Percentiles rank a stretch among this genome's conserved stretches.
phyloP scores from a whole-genome alignment of 352 stramenopile genomes.

The Bremia lactucae region DNA sequence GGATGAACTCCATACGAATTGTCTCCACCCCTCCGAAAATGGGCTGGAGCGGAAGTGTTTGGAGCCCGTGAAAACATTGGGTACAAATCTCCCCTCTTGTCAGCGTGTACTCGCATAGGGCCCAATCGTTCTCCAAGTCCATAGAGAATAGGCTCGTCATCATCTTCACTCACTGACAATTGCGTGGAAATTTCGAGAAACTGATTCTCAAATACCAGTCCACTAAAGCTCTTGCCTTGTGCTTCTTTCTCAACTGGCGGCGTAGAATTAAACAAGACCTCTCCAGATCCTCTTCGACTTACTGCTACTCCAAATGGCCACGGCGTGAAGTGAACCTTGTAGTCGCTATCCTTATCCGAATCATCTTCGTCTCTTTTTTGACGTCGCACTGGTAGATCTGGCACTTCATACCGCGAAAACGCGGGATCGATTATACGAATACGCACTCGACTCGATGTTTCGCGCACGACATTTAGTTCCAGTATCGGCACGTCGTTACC shows the following conservation, averaged over 20 bases:
- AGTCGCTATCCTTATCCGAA: constrained; percentile 10
- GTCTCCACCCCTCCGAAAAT: constrained; percentile 32
- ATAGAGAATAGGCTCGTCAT: constrained; percentile 40
- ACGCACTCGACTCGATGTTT: constrained; percentile 35
- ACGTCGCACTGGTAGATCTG: constrained; percentile 17
- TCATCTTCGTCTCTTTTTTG: not conserved
- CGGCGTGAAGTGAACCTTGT: constrained; percentile 49
- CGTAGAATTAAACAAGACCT: constrained; percentile 83
- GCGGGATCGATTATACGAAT: constrained; percentile 77
- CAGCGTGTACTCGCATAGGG: constrained; percentile 23
- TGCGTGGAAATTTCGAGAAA: constrained; percentile 80
- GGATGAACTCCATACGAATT: constrained; percentile 79
- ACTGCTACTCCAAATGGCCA: constrained; percentile 66
- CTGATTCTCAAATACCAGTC: constrained; percentile 78
- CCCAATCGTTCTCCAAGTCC: constrained; percentile 65
- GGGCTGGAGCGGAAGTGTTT: constrained; percentile 13
- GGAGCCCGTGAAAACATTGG: constrained; percentile 45
- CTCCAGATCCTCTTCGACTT: constrained; percentile 34
- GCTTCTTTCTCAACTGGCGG: constrained; percentile 25
- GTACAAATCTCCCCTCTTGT: constrained; percentile 48
- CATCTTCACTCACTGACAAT: constrained; percentile 13
- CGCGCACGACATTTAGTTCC: constrained; percentile 47
- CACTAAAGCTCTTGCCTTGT: constrained; percentile 32
- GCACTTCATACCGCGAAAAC: constrained; percentile 64
- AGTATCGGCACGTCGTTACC: constrained; percentile 64